Evolutionary conservation across 2,329 filamentous ascomycete species (phyloP), one percentile per base, ranked within the genome.

Genomic region (Fusarium pseudoanthophilum): DNA sequence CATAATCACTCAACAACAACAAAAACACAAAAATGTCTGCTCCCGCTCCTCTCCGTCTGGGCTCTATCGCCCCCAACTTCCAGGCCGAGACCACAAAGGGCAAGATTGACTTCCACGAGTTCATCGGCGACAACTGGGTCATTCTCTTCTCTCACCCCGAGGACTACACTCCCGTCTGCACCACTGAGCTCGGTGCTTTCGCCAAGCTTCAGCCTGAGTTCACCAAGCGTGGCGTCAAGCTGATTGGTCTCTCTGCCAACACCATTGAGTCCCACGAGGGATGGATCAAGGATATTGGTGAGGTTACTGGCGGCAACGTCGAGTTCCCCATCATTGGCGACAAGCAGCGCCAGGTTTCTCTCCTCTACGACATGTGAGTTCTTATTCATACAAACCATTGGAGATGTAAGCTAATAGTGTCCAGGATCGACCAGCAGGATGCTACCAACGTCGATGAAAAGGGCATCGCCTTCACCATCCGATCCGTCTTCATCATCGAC

Each of bases 141-240:
- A 89, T 96, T 74, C 87, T 96, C 77, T 95, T 96, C 87, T 94
- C 92, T 37, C 93, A 95, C 85, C 93, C 93, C 7, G 92, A 92
- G 83, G 95, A 97, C 84, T 97, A 93, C 88, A 97, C 95, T 4
- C 95, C 95, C 61, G 95, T 97, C 68, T 98, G 95, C 89, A 98
- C 95, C 74, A 98, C 95, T 61, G 95, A 98, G 87, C 92, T 98
- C 72, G 95, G 95, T 72, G 95, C 95, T 68, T 97, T 98, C 79
- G 93, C 95, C 77, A 96, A 95, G 85, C 88, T 97, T 73, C 91
- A 94, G 86, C 90, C 91, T 78, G 94, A 97, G 84, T 97, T 98
- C 84, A 89, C 91, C 79, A 94, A 93, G 87, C 91, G 95, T 73
- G 91, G 91, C 74, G 93, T 95, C 79, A 97, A 97, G 90, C 91